phyloP scores from a whole-genome alignment of 441 rosid species.

The Breynia disticha region DNA sequence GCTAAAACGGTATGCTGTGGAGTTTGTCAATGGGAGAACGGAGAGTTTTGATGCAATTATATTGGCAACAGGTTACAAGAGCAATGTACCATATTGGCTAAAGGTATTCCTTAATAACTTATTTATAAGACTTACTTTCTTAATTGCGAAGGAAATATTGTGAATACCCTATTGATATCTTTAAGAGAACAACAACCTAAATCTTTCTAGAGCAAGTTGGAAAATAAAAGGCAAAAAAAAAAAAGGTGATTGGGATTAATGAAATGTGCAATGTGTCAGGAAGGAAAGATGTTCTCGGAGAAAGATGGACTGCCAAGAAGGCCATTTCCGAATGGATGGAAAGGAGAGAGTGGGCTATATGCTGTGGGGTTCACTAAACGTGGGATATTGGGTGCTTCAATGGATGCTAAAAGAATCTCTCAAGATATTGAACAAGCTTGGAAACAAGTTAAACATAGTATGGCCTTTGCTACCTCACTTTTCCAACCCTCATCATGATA shows the following conservation, averaged over 20 bases:
- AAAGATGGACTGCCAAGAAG: slow-evolving; percentile 57
- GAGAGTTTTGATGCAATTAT: slow-evolving; percentile 68
- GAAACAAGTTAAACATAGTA: slow-evolving; percentile 25
- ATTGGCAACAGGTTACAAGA: slow-evolving; percentile 84
- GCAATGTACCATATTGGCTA: slow-evolving; percentile 77
- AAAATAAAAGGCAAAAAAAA: no score
- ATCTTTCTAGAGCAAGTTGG: no score
- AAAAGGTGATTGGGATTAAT: neutral
- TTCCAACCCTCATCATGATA: slow-evolving; percentile 17
- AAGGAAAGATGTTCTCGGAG: slow-evolving; percentile 50
- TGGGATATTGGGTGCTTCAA: slow-evolving; percentile 67
- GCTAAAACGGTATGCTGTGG: slow-evolving; percentile 35
- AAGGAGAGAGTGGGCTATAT: slow-evolving; percentile 62
- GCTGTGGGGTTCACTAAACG: slow-evolving; percentile 77
- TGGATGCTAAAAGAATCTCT: slow-evolving; percentile 57
- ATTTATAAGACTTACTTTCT: no score
- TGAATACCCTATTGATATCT: no score
- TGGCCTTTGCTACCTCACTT: slow-evolving; percentile 15
- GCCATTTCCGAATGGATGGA: slow-evolving; percentile 74
- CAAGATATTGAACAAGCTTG: slow-evolving; percentile 37
- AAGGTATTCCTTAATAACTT: slow-evolving; percentile 37
- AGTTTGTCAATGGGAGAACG: slow-evolving; percentile 56
- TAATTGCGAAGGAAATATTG: no score
- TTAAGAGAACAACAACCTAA: no score
- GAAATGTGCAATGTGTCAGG: slow-evolving; percentile 32